Evolutionary conservation across 768 basidiomycete genomes (phyloP), one percentile per base, ranked within the genome.

Genomic region (Tylopilus cervinicoccineus): DNA sequence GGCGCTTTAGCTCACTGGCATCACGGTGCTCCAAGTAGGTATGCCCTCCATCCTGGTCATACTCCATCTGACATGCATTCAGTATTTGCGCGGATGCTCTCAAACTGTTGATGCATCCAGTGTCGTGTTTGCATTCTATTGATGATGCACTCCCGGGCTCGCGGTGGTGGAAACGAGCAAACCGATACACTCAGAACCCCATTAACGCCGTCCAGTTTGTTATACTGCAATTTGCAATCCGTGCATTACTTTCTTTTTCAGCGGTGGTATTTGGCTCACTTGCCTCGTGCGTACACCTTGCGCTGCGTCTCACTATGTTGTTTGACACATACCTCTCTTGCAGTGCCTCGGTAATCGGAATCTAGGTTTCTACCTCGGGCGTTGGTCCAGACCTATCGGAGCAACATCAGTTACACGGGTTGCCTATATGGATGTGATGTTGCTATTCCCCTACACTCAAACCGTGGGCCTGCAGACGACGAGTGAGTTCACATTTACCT

Each of bases 51-150:
- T 22, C 8, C 13, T 29, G 5, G 10, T 23, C 19, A 13, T 38
- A 66, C 53, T 17, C 17, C 31, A 22, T 27, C 33, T 45, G 17
- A 52, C 7, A 8, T 11, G 3, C 17, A 14, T 33, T 10, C 56
- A 75, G 70, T 74, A 63, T 48, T 59, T 73, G 23, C 72, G 69
- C 2, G 74, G 73, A 29, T 75, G 73, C 9, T 74, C 76, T 10
- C 76, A 77, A 54, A 66, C 61, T 43, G 65, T 76, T 22, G 75
- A 76, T 52, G 75, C 72, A 19, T 75, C 75, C 14, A 69, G 75
- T 33, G 75, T 74, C 22, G 62, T 76, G 24, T 76, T 74, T 41
- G 74, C 75, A 23, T 73, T 76, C 56, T 62, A 58, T 9, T 50
- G 72, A 72, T 38, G 59, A 70, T 38, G 72, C 68, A 12, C 55